phyloP scores from a whole-genome alignment of 208 protist species.

The Acanthamoeba royreba region DNA sequence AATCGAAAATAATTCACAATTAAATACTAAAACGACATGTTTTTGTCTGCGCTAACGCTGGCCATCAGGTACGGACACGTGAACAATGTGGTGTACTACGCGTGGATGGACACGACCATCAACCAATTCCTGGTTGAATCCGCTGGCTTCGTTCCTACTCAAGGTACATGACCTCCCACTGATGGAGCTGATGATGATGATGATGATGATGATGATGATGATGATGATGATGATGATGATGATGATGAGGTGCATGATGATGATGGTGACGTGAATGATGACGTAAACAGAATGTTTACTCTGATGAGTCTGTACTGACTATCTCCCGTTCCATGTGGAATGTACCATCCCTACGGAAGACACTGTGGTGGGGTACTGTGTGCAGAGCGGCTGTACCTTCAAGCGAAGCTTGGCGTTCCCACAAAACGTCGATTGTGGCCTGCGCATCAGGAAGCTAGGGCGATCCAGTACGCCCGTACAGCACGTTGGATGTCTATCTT shows the following conservation, averaged over 20 bases:
- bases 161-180: neutral
- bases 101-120: constrained; percentile 11
- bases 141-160: neutral
- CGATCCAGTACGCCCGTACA: neutral
- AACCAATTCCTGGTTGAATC: neutral
- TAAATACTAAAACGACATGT: too few species aligned
- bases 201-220: too few species aligned
- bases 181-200: too few species aligned
- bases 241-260: too few species aligned
- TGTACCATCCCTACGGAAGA: too few species aligned
- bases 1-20: too few species aligned
- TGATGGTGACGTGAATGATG: too few species aligned
- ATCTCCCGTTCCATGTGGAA: neutral
- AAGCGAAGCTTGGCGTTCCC: neutral
- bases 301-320: neutral
- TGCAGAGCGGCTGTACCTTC: neutral
- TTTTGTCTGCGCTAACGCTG: neutral
- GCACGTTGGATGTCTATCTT: neutral
- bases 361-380: neutral
- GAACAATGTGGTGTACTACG: constrained; percentile 1
- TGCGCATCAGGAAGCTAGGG: neutral
- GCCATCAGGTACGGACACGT: neutral
- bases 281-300: too few species aligned
- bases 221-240: too few species aligned
- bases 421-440: neutral